Percentiles rank a stretch among this genome's conserved stretches.
Conservation (phyloP, 2,329 filamentous ascomycete genomes). For the Phialocephala sp. region DNA sequence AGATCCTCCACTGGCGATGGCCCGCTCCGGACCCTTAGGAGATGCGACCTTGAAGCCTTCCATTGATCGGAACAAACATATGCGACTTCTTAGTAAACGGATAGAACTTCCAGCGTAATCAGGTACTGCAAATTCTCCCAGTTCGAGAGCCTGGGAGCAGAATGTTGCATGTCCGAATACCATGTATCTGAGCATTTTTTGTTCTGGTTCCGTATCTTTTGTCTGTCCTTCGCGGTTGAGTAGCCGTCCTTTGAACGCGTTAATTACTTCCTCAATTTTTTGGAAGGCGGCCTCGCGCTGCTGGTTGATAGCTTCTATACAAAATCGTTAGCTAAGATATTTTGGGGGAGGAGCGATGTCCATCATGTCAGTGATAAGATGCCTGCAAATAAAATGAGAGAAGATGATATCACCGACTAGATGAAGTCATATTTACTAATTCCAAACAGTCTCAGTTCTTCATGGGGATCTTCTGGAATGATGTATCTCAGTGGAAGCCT, state of each 20-base stretch:
- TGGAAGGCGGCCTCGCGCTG: constrained; percentile 7
- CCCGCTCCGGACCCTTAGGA: too few relatives aligned
- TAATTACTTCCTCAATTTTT: constrained; percentile 4
- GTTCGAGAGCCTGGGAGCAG: constrained; percentile 5
- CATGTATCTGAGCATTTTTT: neutral
- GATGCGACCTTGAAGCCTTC: neutral
- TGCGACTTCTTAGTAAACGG: neutral
- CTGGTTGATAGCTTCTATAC: constrained; percentile 16
- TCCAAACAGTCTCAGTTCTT: too few relatives aligned
- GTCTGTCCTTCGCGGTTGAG: neutral
- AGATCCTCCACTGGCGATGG: neutral
- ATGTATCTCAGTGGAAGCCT: too few relatives aligned
- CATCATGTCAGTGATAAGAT: neutral
- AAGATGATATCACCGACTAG: neutral
- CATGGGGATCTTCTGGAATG: too few relatives aligned
- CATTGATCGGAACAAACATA: neutral
- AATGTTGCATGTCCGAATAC: neutral
- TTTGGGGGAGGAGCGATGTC: too few relatives aligned
- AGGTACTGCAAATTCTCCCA: neutral
- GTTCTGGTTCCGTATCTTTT: neutral
- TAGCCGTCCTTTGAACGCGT: neutral
- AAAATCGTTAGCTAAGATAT: constrained; percentile 1
- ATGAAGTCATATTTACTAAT: neutral
- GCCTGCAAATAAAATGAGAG: neutral
- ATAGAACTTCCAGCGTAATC: constrained; percentile 10